Conservation (phyloP, 768 basidiomycete species). For the Phanerodontia chrysosporium region DNA sequence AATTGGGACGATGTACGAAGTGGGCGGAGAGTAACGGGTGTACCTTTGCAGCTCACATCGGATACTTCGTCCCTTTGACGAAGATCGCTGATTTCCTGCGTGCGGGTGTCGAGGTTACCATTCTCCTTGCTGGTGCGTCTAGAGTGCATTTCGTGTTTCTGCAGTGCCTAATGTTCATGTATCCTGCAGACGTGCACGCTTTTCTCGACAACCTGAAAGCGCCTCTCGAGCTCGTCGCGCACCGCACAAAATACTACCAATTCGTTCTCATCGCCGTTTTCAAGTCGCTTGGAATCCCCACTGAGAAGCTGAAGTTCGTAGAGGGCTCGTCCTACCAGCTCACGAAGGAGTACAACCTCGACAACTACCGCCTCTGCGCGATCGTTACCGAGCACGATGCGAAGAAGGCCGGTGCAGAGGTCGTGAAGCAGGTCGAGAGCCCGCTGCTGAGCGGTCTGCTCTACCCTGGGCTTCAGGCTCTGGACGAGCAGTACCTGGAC, state of each 20-base stretch:
- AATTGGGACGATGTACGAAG: not conserved
- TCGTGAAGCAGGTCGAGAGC: constrained; percentile 95
- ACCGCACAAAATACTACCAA: constrained; percentile 90
- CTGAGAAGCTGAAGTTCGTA: constrained; percentile 76
- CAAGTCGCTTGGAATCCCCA: constrained; percentile 86
- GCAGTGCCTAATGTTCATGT: not conserved
- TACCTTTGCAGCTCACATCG: constrained; percentile 80
- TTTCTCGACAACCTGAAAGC: constrained; percentile 98
- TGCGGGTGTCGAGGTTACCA: constrained; percentile 80
- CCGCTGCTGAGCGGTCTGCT: constrained; percentile 87
- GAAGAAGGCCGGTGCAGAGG: constrained; percentile 97
- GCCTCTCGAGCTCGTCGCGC: constrained; percentile 82
- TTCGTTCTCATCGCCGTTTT: constrained; percentile 79
- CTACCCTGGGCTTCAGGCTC: constrained; percentile 94
- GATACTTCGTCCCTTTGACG: constrained; percentile 90
- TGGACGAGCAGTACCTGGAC: constrained; percentile 95
- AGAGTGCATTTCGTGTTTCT: not conserved
- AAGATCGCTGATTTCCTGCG: constrained; percentile 96
- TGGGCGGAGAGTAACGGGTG: not conserved
- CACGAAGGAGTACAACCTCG: constrained; percentile 85
- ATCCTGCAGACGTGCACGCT: constrained; percentile 77
- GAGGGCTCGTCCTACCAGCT: constrained; percentile 93
- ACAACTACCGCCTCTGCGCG: constrained; percentile 91
- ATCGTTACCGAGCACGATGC: constrained; percentile 94
- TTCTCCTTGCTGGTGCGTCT: constrained; percentile 17